Percentiles rank a stretch among this genome's conserved stretches.
These are phyloP conservation scores for Fusarium sambucinum DNA, from an alignment of 2,329 filamentous ascomycete species.

Conservation along the genomic window DNA sequence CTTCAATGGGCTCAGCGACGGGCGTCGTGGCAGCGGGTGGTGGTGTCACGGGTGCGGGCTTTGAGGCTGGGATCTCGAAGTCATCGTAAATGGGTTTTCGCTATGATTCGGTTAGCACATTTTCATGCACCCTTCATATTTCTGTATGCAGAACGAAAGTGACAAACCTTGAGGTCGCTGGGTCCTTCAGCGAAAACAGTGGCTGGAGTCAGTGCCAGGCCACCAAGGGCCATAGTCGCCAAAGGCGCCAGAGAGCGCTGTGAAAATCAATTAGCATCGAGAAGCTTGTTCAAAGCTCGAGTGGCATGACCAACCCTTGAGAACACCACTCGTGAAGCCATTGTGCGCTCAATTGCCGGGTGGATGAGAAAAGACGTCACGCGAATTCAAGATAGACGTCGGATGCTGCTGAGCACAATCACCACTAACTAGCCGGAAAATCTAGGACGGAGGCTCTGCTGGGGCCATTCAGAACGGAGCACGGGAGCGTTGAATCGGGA, in stretches of 20 bases:
- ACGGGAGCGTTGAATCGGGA: slow-evolving; percentile 16
- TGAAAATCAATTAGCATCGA: slow-evolving; percentile 49
- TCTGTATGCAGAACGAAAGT: neutral
- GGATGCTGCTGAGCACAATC: slow-evolving; percentile 39
- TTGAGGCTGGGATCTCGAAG: slow-evolving; percentile 61
- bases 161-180: slow-evolving; percentile 51
- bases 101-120: slow-evolving; percentile 40
- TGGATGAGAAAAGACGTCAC: slow-evolving; percentile 44
- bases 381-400: slow-evolving; percentile 45
- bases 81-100: slow-evolving; percentile 87
- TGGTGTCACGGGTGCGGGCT: slow-evolving; percentile 49
- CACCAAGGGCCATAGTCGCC: slow-evolving; percentile 64
- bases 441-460: slow-evolving; percentile 47
- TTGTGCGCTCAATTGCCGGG: slow-evolving; percentile 64
- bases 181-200: slow-evolving; percentile 66
- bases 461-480: slow-evolving; percentile 30
- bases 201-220: slow-evolving; percentile 61
- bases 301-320: slow-evolving; percentile 60
- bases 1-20: slow-evolving; percentile 50
- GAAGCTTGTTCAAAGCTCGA: slow-evolving; percentile 23
- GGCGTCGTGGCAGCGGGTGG: slow-evolving; percentile 48
- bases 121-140: neutral
- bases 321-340: slow-evolving; percentile 71
- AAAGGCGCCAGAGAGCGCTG: slow-evolving; percentile 67
- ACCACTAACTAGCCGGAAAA: slow-evolving; percentile 47